Base-by-base conservation (phyloP, 2,329 filamentous ascomycete genomes). In the Aureobasidium sp. region DNA sequence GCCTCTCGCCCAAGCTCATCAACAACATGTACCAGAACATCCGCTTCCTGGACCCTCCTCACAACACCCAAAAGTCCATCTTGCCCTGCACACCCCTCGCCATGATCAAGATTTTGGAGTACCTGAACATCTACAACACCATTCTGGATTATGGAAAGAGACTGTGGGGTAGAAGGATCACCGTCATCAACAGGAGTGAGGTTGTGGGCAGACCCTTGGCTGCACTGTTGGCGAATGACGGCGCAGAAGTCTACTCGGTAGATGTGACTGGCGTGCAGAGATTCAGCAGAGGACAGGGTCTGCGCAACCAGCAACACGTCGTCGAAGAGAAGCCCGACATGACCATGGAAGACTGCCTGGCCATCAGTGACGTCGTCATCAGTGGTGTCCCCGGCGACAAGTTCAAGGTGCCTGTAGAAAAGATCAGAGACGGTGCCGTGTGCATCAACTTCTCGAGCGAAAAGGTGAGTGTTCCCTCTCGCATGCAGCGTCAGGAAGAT, bases 21-120 rank as follows among this genome's bases (percentile, higher is more conserved):
- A 90, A 91, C 80, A 98, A 98, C 79, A 96, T 98, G 90, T 98
- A 97, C 74, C 88, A 96, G 76, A 98, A 98, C 74, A 82, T 95
- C 63, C 88, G 93, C 60, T 97, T 90, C 75, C 78, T 98, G 54
- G 93, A 98, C 71, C 75, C 83, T 21, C 85, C 85, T 4, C 70
- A 77, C 38, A 87, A 89, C 69, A 77, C 75, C 55, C 87, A 88
- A 69, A 97, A 98, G 75, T 94, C 86, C 44, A 88, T 97, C 60
- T 75, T 98, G 49, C 93, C 93, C 4, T 98, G 93, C 77, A 98
- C 93, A 2, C 93, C 93, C 14, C 80, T 98, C 21, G 93, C 93
- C 22, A 86, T 95, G 56, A 88, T 97, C 75, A 98, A 98, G 78
- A 94, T 97, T 61, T 79, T 98, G 56, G 93, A 98, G 73, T 84